Base-by-base conservation (phyloP, 192 early-diverging fungal species). In the Mycoemilia scoparia region DNA sequence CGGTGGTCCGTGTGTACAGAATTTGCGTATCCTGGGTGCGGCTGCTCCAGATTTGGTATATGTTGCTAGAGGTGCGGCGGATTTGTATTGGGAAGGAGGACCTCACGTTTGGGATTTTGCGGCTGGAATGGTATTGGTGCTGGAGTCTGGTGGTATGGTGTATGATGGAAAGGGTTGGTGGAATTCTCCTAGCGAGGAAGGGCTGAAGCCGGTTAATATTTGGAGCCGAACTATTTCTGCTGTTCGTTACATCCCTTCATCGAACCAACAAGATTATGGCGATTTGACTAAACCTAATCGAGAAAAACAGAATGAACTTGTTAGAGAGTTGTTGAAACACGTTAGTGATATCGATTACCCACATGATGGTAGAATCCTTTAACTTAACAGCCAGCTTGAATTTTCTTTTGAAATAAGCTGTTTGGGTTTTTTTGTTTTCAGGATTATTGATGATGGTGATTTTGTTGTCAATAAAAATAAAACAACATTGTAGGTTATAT, bases 51-150 rank as follows among this genome's bases (percentile, higher is more conserved):
- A 77, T 32, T 62, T 89, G 60, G 74, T 78, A 34, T 57, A 69
- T 21, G 73, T 87, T 19, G 86, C 87, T 7, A 71, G 80, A 27
- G 89, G 87, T 15, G 60, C 70, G 9, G 54, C 76, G 5, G 89
- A 97, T 44, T 46, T 80, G 5, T 95, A 87, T 54, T 97, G 86
- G 83, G 92, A 97, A 51, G 66, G 76, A 26, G 92, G 89, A 4
- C 65, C 46, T 7, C 60, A 57, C 27, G 34, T 39, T 29, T 87
- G 87, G 85, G 92, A 97, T 51, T 77, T 95, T 22, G 75, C 78
- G 13, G 92, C 88, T 11, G 86, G 71, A n/a, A 62, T 73, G 3
- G 66, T 84, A 10, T 79, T 97, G 48, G 53, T 92, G 4, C 47
- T 54, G 10, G 89, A 97, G 48, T 59, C 87, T 5, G 87, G 92